Base-by-base conservation (phyloP, 257 asterid species). In the Rauvolfia tetraphylla region DNA sequence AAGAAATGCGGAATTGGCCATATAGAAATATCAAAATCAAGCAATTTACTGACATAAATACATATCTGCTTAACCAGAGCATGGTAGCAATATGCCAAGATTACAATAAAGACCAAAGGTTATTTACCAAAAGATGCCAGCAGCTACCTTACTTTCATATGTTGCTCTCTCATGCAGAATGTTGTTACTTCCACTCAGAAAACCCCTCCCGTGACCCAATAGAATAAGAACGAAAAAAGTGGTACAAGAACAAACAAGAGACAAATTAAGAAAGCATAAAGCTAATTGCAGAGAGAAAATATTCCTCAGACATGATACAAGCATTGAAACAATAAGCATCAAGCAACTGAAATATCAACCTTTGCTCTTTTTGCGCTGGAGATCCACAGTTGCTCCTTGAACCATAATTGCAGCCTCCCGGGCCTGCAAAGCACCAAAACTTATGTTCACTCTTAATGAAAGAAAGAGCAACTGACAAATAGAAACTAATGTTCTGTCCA, bases 341-440 rank as follows among this genome's bases (percentile, higher is more conserved):
- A 27, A 44, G 54, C 66, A 76, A 44, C 61, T 20, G 36, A 65
- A 33, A 13, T 33, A 22, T 51, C 80, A 39, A 93, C 99, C 99
- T 95, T 92, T 91, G 89, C 88, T 91, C 89, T 88, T 95, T 86
- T 86, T 93, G 51, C 99, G 87, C 93, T 95, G 99, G 84, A 87
- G 84, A 89, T 95, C 99, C 73, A 95, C 97, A 58, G 92, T 88
- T 85, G 93, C 92, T 77, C 99, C 98, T 79, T 90, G 98, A 78
- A 88, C 85, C 97, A 87, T 87, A 49, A 79, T 44, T 23, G 95
- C 96, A 82, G 90, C 99, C 87, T 93, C 98, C 65, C 98, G 96
- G 76, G 87, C 89, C 99, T 95, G 93, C 78, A 74, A 57, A 71
- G n/a, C 8, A 22, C 29, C 49, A 38, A 4, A 1, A 8, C 25